phyloP scores from a whole-genome alignment of 768 basidiomycete genomes.

The Rhodotorula paludigena region DNA sequence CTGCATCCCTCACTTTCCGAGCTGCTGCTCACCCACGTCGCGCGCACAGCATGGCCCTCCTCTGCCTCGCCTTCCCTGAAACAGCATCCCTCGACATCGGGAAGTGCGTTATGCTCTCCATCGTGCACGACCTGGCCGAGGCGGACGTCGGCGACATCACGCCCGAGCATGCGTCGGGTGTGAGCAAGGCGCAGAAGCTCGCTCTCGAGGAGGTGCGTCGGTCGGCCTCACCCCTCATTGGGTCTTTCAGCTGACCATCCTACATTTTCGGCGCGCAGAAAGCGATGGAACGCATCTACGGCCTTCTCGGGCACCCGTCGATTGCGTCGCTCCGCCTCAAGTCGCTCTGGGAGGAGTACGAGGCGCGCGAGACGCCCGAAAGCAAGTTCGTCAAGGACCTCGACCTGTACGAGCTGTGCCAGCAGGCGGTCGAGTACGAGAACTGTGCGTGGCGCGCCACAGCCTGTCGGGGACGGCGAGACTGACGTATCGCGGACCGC shows the following conservation, averaged over 20 bases:
- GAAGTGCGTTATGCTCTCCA: slow-evolving; percentile 78
- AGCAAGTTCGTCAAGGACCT: slow-evolving; percentile 86
- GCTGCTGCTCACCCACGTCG: not conserved
- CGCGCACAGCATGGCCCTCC: slow-evolving; percentile 70
- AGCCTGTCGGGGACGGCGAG: not conserved
- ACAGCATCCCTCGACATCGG: slow-evolving; percentile 59
- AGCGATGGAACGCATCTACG: slow-evolving; percentile 83
- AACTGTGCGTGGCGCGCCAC: slow-evolving; percentile 23
- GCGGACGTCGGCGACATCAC: slow-evolving; percentile 91
- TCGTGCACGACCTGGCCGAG: slow-evolving; percentile 94
- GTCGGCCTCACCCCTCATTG: too few species aligned
- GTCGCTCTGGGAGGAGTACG: slow-evolving; percentile 77
- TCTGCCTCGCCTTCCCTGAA: slow-evolving; percentile 81
- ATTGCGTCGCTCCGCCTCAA: slow-evolving; percentile 55
- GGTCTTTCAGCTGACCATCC: not conserved
- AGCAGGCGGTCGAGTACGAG: slow-evolving; percentile 59
- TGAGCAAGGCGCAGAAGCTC: slow-evolving; percentile 73
- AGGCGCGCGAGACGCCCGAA: slow-evolving; percentile 65
- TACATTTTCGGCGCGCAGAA: slow-evolving; percentile 52
- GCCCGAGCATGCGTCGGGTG: slow-evolving; percentile 65
- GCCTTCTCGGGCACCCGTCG: slow-evolving; percentile 76
- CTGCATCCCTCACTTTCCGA: not conserved
- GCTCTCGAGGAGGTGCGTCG: slow-evolving; percentile 62
- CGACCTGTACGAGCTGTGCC: slow-evolving; percentile 80
- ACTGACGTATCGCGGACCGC: slow-evolving; percentile 52